Evolutionary conservation across 2,329 filamentous ascomycete species (phyloP).

Genomic region (Diplodia sapinea): DNA sequence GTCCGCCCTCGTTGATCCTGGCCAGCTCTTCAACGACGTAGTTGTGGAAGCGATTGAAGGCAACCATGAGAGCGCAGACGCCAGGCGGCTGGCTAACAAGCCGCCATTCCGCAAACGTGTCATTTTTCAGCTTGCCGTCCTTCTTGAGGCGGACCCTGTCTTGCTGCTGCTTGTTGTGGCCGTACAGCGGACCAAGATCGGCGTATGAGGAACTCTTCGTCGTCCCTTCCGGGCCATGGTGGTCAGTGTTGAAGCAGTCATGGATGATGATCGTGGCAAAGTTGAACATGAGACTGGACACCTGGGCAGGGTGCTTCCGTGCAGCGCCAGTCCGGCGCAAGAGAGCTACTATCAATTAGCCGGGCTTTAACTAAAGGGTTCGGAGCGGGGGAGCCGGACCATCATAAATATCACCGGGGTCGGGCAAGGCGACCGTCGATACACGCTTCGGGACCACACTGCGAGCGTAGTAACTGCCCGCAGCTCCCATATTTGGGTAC

Average conservation of each 20-base stretch:
- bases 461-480: constrained; percentile 66
- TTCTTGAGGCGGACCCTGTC: constrained; percentile 66
- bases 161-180: constrained; percentile 66
- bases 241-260: constrained; percentile 66
- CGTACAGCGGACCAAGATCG: constrained; percentile 72
- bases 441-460: constrained; percentile 61
- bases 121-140: constrained; percentile 68
- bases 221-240: constrained; percentile 60
- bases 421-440: constrained; percentile 49
- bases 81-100: constrained; percentile 66
- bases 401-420: constrained; percentile 4
- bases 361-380: constrained; percentile 61
- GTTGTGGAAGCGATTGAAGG: constrained; percentile 77
- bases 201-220: constrained; percentile 71
- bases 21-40: constrained; percentile 77
- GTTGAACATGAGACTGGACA: constrained; percentile 73
- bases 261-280: constrained; percentile 65
- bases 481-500: constrained; percentile 64
- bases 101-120: constrained; percentile 67
- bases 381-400: constrained; percentile 37
- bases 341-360: constrained; percentile 67
- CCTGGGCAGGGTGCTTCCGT: constrained; percentile 66
- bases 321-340: constrained; percentile 60
- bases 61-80: constrained; percentile 65
- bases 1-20: constrained; percentile 76